Evolutionary conservation across 768 basidiomycete species (phyloP).

Genomic region (Leucocoprinus leucothites): DNA sequence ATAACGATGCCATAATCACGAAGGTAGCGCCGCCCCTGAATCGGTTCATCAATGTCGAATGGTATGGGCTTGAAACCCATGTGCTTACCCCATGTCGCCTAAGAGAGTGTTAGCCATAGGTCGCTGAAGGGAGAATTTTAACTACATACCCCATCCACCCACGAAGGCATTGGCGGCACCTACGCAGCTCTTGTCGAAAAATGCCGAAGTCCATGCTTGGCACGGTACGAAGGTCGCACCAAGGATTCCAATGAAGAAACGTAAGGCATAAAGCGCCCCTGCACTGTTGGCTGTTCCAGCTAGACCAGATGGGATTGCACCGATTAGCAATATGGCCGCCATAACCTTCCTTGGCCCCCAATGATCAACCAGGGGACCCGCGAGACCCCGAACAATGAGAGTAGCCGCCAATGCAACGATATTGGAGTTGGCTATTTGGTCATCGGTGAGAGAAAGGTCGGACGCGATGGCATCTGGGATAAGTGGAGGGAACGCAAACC

Average conservation of each 20-base stretch:
- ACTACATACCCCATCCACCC: conserved; percentile 53
- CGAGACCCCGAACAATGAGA: conserved; percentile 40
- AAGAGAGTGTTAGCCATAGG: too few species aligned
- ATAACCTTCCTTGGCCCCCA: conserved; percentile 55
- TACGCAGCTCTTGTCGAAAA: conserved; percentile 49
- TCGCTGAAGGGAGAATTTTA: too few species aligned
- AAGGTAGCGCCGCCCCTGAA: conserved; percentile 47
- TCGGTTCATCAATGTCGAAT: not conserved
- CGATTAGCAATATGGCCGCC: conserved; percentile 48
- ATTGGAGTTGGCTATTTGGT: conserved; percentile 50
- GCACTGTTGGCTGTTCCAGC: conserved; percentile 45
- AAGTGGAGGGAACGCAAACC: conserved; percentile 65
- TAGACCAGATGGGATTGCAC: conserved; percentile 57
- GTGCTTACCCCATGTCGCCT: conserved; percentile 32
- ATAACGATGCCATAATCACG: conserved; percentile 54
- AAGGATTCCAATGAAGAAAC: conserved; percentile 61
- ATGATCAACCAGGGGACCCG: conserved; percentile 49
- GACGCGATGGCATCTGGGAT: conserved; percentile 51
- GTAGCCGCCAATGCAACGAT: conserved; percentile 46
- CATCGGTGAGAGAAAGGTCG: conserved; percentile 46
- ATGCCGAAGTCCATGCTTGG: conserved; percentile 57
- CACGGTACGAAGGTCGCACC: conserved; percentile 62
- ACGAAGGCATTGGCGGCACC: conserved; percentile 51
- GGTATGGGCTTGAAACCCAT: too few species aligned
- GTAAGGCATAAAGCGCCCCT: conserved; percentile 33